Base-by-base conservation (phyloP, 139 green algal genomes). In the Volvox africanus region DNA sequence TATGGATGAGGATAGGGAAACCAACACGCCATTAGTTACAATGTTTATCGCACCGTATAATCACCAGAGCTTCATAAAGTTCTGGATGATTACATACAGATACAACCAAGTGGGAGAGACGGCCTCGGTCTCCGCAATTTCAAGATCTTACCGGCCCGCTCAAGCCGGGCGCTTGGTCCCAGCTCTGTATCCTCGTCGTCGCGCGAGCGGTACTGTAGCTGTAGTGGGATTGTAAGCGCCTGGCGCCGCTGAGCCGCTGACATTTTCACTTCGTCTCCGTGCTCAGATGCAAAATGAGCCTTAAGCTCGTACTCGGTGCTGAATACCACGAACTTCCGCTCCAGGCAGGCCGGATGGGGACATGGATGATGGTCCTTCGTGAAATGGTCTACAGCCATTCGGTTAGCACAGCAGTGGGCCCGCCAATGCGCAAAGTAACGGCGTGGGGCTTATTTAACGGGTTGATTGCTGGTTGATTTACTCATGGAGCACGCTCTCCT, bases 261-360 rank as follows among this genome's bases (percentile, higher is more conserved):
- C 93, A 99, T 95, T 37, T 92, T 93, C 69, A 95, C 62, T 88
- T 95, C 91, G 11, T 94, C 95, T 32, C 91, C 93, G 85, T 99
- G 97, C 91, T 98, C 96, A 24, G 79, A 36, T 12, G 95, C 95
- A 69, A 92, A 93, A 93, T 99, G 97, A 81, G 94, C 93, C 90
- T 96, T 96, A 28, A 99, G 95, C 89, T 99, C 97, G 20, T 95
- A 77, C 88, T 98, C 97, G 0, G 90, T 93, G 32, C 33, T 1
- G 83, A 99, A 99, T 55, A 99, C 98, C 61, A 99, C 95, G 87
- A 99, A 99, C 91, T 98, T 97, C 61, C 95, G 92, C 92, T 98
- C 96, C 87, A 99, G 87, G 95, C 98, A 99, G 35, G 81, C 73
- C 0, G 94, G 95, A 91, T 99, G 93, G 28, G 96, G 95, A 94